Percentiles rank a stretch among this genome's conserved stretches.
These are phyloP conservation scores for Dendrocalamus latiflorus DNA, from an alignment of 202 grass and related monocot species.

Conservation along the genomic window DNA sequence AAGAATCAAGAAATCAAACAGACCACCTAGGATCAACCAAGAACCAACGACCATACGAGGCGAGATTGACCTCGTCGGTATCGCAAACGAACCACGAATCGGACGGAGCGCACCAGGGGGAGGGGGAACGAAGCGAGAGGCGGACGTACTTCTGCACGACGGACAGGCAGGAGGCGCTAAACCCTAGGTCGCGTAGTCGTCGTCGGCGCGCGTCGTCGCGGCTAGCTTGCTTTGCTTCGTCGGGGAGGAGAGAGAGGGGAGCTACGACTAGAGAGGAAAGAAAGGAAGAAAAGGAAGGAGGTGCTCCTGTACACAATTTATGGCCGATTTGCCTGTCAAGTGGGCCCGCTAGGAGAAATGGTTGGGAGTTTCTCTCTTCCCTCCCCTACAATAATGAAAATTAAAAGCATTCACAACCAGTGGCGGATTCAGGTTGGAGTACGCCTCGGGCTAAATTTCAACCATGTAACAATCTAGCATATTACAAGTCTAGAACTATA, in stretches of 20 bases:
- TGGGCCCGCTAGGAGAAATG: no score
- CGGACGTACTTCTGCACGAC: not conserved
- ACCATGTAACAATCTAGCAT: no score
- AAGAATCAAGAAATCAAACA: not conserved
- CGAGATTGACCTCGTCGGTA: not conserved
- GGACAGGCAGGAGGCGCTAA: not conserved
- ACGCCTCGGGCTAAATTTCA: no score
- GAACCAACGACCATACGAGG: not conserved
- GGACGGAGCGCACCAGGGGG: not conserved
- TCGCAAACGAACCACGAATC: not conserved
- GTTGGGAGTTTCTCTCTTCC: no score
- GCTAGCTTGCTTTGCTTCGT: constrained; percentile 22
- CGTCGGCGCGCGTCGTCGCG: not conserved
- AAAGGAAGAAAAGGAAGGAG: no score
- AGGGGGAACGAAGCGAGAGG: not conserved
- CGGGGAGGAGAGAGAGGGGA: not conserved
- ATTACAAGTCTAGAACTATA: no score
- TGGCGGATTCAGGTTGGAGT: no score
- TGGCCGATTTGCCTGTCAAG: no score
- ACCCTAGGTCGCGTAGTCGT: not conserved
- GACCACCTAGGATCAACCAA: not conserved
- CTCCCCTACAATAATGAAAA: not conserved
- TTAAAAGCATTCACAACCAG: not conserved
- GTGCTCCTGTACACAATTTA: no score
- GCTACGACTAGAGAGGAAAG: not conserved